A percentile compares a stretch with the other conserved stretches of the same genome.
phyloP scores from a whole-genome alignment of 352 stramenopile genomes.

The Elongisporangium senticosum region DNA sequence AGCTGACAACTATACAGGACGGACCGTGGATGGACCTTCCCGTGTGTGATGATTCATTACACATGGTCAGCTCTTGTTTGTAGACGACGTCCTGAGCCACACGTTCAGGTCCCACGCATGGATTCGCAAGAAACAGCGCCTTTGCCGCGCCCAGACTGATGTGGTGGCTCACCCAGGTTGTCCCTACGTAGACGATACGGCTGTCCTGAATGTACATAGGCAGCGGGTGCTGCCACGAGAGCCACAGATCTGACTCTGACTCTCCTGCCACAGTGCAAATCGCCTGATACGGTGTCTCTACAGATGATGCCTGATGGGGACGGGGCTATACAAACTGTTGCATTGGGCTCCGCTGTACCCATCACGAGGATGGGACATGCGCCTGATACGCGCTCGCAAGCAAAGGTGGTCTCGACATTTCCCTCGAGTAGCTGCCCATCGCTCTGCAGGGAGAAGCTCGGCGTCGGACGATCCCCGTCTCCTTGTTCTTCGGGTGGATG shows the following conservation, averaged over 20 bases:
- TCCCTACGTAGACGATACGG: neutral
- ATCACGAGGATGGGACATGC: neutral
- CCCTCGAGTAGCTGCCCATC: neutral
- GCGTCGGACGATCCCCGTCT: neutral
- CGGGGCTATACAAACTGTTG: neutral
- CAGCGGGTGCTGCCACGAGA: neutral
- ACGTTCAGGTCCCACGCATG: neutral
- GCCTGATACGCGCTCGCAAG: neutral
- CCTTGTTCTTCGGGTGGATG: neutral
- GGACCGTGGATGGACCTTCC: neutral
- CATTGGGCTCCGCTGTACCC: neutral
- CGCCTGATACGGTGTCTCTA: neutral
- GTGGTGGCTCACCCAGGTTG: neutral
- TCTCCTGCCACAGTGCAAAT: neutral
- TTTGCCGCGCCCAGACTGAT: neutral
- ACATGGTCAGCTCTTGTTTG: neutral
- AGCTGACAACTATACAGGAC: neutral
- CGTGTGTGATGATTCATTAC: neutral
- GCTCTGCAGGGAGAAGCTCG: neutral
- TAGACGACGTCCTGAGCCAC: neutral
- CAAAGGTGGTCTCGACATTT: neutral
- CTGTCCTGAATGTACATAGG: neutral
- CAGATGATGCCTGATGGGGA: neutral
- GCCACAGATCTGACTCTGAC: neutral
- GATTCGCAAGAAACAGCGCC: neutral